Conservation (phyloP, 768 basidiomycete genomes). For the Mycena polygramma region DNA sequence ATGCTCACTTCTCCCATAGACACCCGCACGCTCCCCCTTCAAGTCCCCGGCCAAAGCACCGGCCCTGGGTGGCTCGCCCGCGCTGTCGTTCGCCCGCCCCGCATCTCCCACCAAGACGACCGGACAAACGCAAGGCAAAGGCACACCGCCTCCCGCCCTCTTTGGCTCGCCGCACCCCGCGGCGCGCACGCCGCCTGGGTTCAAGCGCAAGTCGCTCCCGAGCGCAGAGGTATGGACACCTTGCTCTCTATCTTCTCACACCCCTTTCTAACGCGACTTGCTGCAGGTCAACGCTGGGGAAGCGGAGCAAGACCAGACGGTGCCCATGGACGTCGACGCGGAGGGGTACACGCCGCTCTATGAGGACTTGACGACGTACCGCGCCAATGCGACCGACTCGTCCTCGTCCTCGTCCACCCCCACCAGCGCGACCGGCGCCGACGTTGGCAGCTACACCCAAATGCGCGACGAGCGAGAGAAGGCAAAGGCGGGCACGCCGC, state of each 20-base stretch:
- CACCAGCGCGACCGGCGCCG: neutral
- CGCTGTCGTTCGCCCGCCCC: too few relatives aligned
- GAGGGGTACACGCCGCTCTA: slow-evolving; percentile 23
- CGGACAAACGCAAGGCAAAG: too few relatives aligned
- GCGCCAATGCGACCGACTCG: neutral
- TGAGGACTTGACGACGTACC: slow-evolving; percentile 19
- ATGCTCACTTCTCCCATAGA: too few relatives aligned
- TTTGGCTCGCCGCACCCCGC: slow-evolving; percentile 34
- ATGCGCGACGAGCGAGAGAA: too few relatives aligned
- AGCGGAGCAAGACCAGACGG: neutral
- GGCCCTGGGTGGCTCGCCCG: too few relatives aligned
- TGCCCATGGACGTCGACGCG: slow-evolving; percentile 32
- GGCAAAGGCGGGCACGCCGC: slow-evolving; percentile 9
- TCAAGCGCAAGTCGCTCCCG: slow-evolving; percentile 11
- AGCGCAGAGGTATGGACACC: slow-evolving; percentile 2
- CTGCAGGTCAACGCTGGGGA: too few relatives aligned
- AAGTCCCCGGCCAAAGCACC: too few relatives aligned
- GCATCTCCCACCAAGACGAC: too few relatives aligned
- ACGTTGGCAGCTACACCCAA: neutral
- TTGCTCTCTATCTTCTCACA: neutral
- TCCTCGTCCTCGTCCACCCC: neutral
- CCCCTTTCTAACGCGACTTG: too few relatives aligned
- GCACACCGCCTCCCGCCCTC: too few relatives aligned
- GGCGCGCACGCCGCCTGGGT: slow-evolving; percentile 29
- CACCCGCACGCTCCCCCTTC: too few relatives aligned